These are phyloP conservation scores for Diaporthe eres DNA, from an alignment of 2,329 filamentous ascomycete species.

Conservation along the genomic window DNA sequence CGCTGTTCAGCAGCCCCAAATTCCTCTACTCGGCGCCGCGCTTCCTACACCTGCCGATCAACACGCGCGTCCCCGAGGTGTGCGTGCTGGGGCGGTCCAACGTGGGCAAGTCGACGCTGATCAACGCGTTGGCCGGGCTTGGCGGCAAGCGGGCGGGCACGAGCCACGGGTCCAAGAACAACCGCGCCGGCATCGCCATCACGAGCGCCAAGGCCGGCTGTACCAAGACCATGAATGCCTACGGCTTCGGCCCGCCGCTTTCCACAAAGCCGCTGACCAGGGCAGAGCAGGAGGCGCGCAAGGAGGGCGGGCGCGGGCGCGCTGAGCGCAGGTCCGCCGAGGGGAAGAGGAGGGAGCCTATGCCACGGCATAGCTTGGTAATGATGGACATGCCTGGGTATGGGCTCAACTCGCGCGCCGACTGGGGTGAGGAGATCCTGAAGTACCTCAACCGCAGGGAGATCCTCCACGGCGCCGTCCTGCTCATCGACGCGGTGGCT, in stretches of 20 bases:
- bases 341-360: constrained; percentile 49
- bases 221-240: constrained; percentile 70
- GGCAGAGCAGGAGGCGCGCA: constrained; percentile 27
- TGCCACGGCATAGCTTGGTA: constrained; percentile 62
- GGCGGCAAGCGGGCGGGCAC: constrained; percentile 46
- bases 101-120: constrained; percentile 89
- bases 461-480: constrained; percentile 65
- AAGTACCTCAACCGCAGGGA: constrained; percentile 64
- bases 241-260: constrained; percentile 63
- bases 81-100: constrained; percentile 90
- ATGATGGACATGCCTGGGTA: constrained; percentile 59
- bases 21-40: constrained; percentile 66
- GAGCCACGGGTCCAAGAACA: constrained; percentile 46
- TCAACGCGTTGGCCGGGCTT: constrained; percentile 81
- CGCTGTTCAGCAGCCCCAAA: constrained; percentile 46
- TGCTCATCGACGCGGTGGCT: constrained; percentile 68
- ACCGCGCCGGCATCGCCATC: constrained; percentile 65
- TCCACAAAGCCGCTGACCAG: constrained; percentile 44
- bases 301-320: constrained; percentile 44
- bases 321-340: constrained; percentile 33
- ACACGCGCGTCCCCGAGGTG: constrained; percentile 71
- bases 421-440: constrained; percentile 67
- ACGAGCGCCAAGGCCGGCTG: constrained; percentile 66
- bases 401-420: constrained; percentile 53
- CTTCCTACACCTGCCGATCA: constrained; percentile 64